A percentile compares a stretch with the other conserved stretches of the same genome.
These are phyloP conservation scores for Madurella mycetomatis DNA, from an alignment of 2,329 filamentous ascomycete species.

Conservation along the genomic window DNA sequence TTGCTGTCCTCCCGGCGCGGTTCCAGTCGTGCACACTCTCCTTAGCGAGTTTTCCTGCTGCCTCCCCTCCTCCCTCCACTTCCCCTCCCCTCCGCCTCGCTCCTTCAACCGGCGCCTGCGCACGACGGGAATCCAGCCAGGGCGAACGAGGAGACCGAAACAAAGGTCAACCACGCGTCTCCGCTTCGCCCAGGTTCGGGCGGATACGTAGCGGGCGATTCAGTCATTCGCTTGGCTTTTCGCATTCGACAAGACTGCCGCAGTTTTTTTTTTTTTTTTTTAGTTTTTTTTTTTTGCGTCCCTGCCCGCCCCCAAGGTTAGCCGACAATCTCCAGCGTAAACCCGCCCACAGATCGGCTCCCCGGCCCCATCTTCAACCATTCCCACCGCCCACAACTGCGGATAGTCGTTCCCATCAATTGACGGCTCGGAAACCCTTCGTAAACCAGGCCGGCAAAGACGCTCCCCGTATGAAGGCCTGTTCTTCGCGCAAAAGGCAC, in stretches of 20 bases:
- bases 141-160: constrained; percentile 8
- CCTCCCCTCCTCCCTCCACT: background rate
- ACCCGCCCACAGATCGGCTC: constrained; percentile 9
- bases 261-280: too few relatives aligned
- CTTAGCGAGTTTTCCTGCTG: background rate
- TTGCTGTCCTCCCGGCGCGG: constrained; percentile 3
- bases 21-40: background rate
- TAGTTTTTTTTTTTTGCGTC: too few relatives aligned
- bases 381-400: background rate
- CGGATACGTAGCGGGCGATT: constrained; percentile 11
- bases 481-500: background rate
- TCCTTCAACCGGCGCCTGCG: background rate
- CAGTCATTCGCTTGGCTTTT: constrained; percentile 12
- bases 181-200: constrained; percentile 13
- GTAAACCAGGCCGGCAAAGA: background rate
- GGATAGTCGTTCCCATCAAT: background rate
- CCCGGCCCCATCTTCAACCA: background rate
- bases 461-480: constrained; percentile 1
- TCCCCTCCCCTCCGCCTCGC: background rate
- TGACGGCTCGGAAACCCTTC: background rate
- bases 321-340: background rate
- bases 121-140: background rate
- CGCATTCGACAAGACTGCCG: background rate
- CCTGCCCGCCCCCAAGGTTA: constrained; percentile 4
- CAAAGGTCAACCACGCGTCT: constrained; percentile 8